Conservation (phyloP, 768 basidiomycete species). For the Tylopilus felleus region DNA sequence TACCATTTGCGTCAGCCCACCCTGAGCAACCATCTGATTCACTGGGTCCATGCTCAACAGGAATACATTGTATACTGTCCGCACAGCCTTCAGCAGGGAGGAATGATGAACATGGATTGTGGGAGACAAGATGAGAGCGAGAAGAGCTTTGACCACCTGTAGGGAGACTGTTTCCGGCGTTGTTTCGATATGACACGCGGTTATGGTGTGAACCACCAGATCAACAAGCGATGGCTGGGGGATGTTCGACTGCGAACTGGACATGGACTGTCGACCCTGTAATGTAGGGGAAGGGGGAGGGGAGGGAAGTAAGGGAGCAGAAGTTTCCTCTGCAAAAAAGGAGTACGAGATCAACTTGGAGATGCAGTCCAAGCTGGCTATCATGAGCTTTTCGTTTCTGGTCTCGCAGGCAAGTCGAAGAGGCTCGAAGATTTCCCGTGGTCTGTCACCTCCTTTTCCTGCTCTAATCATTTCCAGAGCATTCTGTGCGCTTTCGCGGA, state of each 20-base stretch:
- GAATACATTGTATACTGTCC: slow-evolving; percentile 98
- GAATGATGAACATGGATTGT: slow-evolving; percentile 92
- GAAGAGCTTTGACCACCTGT: slow-evolving; percentile 93
- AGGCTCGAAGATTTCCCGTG: slow-evolving; percentile 93
- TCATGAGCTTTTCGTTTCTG: slow-evolving; percentile 87
- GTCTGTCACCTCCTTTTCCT: slow-evolving; percentile 69
- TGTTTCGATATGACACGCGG: slow-evolving; percentile 82
- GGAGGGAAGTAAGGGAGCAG: slow-evolving; percentile 50
- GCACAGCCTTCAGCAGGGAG: slow-evolving; percentile 89
- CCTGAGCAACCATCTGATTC: slow-evolving; percentile 98
- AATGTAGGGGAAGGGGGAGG: slow-evolving; percentile 71
- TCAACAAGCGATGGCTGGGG: slow-evolving; percentile 82
- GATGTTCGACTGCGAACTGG: slow-evolving; percentile 46
- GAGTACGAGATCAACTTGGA: slow-evolving; percentile 97
- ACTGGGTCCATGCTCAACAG: slow-evolving; percentile 84
- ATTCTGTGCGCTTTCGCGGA: slow-evolving; percentile 77
- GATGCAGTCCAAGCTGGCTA: slow-evolving; percentile 95
- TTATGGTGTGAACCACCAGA: slow-evolving; percentile 91
- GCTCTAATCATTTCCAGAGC: slow-evolving; percentile 80
- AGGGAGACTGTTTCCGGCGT: slow-evolving; percentile 90
- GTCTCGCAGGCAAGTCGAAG: slow-evolving; percentile 96
- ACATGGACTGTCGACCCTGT: slow-evolving; percentile 40
- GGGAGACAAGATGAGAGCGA: slow-evolving; percentile 84
- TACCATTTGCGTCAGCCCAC: slow-evolving; percentile 96
- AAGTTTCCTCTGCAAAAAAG: slow-evolving; percentile 79